Base-by-base conservation (phyloP, 176 grass and related monocot genomes). In the Carex littledalei region DNA sequence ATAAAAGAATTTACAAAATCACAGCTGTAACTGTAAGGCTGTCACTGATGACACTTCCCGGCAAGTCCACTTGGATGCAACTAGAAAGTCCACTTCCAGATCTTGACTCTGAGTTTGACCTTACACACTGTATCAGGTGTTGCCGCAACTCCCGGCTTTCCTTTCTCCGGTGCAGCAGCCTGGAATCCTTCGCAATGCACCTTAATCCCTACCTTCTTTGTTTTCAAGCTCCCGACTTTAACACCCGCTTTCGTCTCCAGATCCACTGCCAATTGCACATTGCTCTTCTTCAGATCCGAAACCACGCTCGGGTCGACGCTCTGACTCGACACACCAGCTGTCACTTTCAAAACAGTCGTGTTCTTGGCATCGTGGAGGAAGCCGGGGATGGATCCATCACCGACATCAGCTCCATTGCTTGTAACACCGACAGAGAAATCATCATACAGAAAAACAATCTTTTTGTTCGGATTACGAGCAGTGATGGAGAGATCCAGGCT, bases 1-100 rank as follows among this genome's bases (percentile, higher is more conserved):
- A 82, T 45, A 31, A 49, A 47, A 65, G 12, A 83, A 66, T 47
- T 16, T 83, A 83, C 81, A 83, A 66, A 66, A 83, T 15, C 79
- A 83, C 61, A 67, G 57, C 63, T 31, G 43, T 50, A 39, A 39
- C 8, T 50, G 47, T 71, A 71, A 75, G 12, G 7, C 63, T 65
- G 20, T 53, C 80, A 50, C 60, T 21, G 14, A 41, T 65, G 9
- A 50, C 61, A 68, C 61, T 83, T 83, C 47, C 56, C n/a, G 0
- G 31, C 15, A 81, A 61, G 43, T 32, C 53, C 76, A 79, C 50
- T 60, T 37, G 35, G 13, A 74, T 22, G 59, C 41, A n/a, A 86
- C 71, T 90, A 94, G 90, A 99, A 92, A 82, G 91, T 94, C 97
- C 97, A 99, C 91, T 96, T 99, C 97, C 97, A 96, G 97, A 96